These are phyloP conservation scores for Penicillium argentinense DNA, from an alignment of 495 filamentous ascomycete species.

Conservation along the genomic window DNA sequence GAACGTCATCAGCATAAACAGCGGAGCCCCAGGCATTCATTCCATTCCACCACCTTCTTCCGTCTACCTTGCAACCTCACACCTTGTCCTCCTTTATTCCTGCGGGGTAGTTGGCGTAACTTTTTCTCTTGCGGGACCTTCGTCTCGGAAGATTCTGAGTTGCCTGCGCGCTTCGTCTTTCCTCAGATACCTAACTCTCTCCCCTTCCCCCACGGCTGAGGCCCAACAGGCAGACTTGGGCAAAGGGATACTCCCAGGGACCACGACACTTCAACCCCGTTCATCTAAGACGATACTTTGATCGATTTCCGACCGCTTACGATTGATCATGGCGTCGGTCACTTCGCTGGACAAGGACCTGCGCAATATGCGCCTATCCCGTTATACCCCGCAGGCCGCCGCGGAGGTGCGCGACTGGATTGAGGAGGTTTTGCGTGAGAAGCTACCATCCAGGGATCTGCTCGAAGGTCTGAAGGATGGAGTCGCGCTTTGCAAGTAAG, in stretches of 20 bases:
- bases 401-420: constrained; percentile 88
- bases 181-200: constrained; percentile 25
- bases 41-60: constrained; percentile 20
- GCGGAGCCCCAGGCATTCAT: constrained; percentile 31
- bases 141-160: constrained; percentile 1
- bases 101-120: neutral
- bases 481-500: constrained; percentile 85
- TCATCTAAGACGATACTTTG: neutral
- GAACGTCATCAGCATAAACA: constrained; percentile 37
- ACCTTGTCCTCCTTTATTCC: constrained; percentile 3
- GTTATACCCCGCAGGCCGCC: constrained; percentile 91
- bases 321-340: constrained; percentile 80
- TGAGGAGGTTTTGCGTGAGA: constrained; percentile 73
- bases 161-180: constrained; percentile 1
- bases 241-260: constrained; percentile 19
- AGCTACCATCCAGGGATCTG: constrained; percentile 70
- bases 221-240: constrained; percentile 26
- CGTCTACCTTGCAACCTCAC: constrained; percentile 6
- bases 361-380: constrained; percentile 85
- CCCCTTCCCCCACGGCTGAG: constrained; percentile 19
- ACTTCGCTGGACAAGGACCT: constrained; percentile 93
- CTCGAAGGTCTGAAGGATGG: constrained; percentile 88
- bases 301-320: constrained; percentile 5
- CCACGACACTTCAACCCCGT: constrained; percentile 2
- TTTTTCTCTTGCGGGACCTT: neutral